These are phyloP conservation scores for Extremus antarcticus DNA, from an alignment of 495 filamentous ascomycete genomes.

Conservation along the genomic window DNA sequence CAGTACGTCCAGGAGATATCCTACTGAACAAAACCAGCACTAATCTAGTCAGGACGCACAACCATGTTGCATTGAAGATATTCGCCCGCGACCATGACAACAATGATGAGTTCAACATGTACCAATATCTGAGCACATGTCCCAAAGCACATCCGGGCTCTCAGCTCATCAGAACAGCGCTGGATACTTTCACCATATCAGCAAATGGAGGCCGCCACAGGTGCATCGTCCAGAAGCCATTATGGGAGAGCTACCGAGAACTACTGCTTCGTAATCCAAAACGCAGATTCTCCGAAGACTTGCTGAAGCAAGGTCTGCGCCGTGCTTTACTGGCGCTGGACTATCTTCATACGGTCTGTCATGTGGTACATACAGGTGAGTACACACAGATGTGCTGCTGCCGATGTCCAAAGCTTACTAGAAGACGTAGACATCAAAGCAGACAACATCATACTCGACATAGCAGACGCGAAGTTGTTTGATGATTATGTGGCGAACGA, in stretches of 20 bases:
- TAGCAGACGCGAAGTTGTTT: conserved; percentile 11
- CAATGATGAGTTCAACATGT: conserved; percentile 32
- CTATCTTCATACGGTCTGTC: conserved; percentile 33
- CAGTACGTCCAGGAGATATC: conserved; percentile 17
- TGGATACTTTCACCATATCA: conserved; percentile 33
- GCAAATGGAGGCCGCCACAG: conserved; percentile 33
- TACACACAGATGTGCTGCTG: too few relatives aligned
- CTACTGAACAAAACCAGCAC: neutral
- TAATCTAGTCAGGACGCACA: conserved; percentile 21
- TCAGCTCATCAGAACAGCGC: conserved; percentile 28
- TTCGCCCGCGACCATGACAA: neutral
- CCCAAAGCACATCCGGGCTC: conserved; percentile 30
- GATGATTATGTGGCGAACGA: conserved; percentile 18
- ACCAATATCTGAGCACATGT: conserved; percentile 27
- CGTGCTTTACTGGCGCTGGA: conserved; percentile 30
- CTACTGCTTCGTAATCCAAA: neutral
- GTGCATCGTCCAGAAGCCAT: conserved; percentile 36
- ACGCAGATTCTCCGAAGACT: neutral
- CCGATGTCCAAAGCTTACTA: too few relatives aligned
- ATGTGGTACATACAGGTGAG: conserved; percentile 38
- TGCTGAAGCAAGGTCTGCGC: conserved; percentile 2
- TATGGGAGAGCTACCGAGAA: conserved; percentile 29
- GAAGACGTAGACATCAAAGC: conserved; percentile 26
- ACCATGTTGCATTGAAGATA: conserved; percentile 4
- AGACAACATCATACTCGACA: conserved; percentile 29